phyloP scores from a whole-genome alignment of 2,329 filamentous ascomycete genomes.

The Aschersonia sp. region DNA sequence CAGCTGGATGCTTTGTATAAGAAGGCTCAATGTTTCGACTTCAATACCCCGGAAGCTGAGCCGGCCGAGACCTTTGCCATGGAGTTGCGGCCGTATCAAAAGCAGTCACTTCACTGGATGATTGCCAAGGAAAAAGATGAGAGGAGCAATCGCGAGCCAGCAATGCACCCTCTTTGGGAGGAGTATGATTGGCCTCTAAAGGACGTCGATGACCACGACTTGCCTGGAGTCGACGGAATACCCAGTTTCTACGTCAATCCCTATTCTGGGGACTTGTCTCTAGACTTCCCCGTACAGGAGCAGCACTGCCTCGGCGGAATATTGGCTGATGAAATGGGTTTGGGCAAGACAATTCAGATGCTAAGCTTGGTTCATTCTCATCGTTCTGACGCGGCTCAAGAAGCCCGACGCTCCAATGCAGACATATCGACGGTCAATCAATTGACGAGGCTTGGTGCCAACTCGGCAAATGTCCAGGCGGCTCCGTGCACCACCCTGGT shows the following conservation, averaged over 20 bases:
- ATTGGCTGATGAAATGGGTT: slow-evolving; percentile 90
- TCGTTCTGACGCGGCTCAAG: slow-evolving; percentile 38
- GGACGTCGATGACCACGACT: slow-evolving; percentile 69
- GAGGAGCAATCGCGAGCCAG: slow-evolving; percentile 54
- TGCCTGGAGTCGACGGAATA: slow-evolving; percentile 52
- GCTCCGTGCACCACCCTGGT: slow-evolving; percentile 88
- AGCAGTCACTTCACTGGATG: slow-evolving; percentile 95
- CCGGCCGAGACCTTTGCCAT: slow-evolving; percentile 72
- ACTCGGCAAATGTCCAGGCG: slow-evolving; percentile 40
- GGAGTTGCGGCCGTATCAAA: slow-evolving; percentile 82
- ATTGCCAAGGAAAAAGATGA: slow-evolving; percentile 78
- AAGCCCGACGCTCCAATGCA: slow-evolving; percentile 16
- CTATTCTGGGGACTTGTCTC: slow-evolving; percentile 84
- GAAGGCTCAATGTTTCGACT: slow-evolving; percentile 95
- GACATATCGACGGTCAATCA: slow-evolving; percentile 35
- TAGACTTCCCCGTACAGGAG: slow-evolving; percentile 86
- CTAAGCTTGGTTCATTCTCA: slow-evolving; percentile 84
- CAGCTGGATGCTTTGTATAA: slow-evolving; percentile 89
- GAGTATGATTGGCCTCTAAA: slow-evolving; percentile 82
- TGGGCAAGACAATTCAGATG: slow-evolving; percentile 99
- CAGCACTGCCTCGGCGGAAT: slow-evolving; percentile 91
- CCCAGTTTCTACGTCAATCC: slow-evolving; percentile 87
- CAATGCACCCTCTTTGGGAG: slow-evolving; percentile 97
- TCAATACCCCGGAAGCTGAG: slow-evolving; percentile 75
- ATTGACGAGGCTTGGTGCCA: slow-evolving; percentile 47